Evolutionary conservation across 306 rosid species (phyloP).

Genomic region (Cercis canadensis): DNA sequence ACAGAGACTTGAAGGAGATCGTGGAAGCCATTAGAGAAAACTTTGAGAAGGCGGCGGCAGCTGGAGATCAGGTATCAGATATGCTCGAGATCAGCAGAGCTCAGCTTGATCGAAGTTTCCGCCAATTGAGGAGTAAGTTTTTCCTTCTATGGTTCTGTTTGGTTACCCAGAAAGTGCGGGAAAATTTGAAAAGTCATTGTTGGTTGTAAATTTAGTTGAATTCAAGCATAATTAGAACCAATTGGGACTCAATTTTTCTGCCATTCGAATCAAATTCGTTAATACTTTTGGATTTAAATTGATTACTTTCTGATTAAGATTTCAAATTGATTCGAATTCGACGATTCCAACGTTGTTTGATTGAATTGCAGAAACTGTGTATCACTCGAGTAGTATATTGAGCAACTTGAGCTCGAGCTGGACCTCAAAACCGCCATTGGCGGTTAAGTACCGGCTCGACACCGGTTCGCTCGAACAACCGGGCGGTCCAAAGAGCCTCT

Average conservation of each 20-base stretch:
- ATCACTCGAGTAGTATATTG: slow-evolving; percentile 86
- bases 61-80: slow-evolving; percentile 85
- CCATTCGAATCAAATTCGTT: slow-evolving; percentile 7
- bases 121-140: slow-evolving; percentile 78
- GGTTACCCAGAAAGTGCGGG: slow-evolving; percentile 18
- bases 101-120: slow-evolving; percentile 88
- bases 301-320: slow-evolving; percentile 20
- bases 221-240: not conserved
- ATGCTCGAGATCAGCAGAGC: slow-evolving; percentile 85
- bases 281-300: not conserved
- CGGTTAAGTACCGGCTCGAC: slow-evolving; percentile 85
- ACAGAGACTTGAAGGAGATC: slow-evolving; percentile 87
- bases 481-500: slow-evolving; percentile 78
- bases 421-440: slow-evolving; percentile 95
- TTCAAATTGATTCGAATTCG: slow-evolving; percentile 1
- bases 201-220: not conserved
- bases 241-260: not conserved
- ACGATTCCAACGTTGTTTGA: slow-evolving; percentile 1
- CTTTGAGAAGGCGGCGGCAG: slow-evolving; percentile 78
- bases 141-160: slow-evolving; percentile 3
- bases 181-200: not conserved
- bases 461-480: slow-evolving; percentile 61
- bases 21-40: slow-evolving; percentile 80
- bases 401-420: slow-evolving; percentile 95
- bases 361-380: slow-evolving; percentile 79